Conservation (phyloP, 768 basidiomycete species). For the Dacryopinax spathularia region DNA sequence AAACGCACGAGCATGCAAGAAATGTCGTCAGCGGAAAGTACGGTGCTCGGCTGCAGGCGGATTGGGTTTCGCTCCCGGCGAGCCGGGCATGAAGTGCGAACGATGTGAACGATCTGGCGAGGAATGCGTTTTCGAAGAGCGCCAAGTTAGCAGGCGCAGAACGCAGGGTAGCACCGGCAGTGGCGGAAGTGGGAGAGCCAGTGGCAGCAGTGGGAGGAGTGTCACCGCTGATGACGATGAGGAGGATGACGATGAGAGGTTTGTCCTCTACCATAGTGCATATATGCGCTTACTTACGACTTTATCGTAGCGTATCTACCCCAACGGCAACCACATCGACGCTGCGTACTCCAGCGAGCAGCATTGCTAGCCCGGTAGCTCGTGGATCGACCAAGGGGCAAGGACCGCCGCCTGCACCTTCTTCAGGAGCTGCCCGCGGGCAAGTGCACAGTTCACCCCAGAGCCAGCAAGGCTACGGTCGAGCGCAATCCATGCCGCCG, state of each 20-base stretch:
- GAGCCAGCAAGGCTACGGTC: not conserved
- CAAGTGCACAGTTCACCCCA: not conserved
- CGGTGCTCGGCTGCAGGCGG: not conserved
- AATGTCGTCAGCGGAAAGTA: not conserved
- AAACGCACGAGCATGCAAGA: conserved; percentile 1
- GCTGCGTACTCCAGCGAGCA: not conserved
- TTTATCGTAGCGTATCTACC: not conserved
- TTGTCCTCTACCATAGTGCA: not conserved
- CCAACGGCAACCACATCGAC: not conserved
- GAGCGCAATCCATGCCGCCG: not conserved
- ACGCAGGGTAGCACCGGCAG: not conserved
- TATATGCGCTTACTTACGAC: not conserved
- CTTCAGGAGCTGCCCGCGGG: not conserved
- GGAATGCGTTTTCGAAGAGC: not conserved
- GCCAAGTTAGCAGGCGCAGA: not conserved
- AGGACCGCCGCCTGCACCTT: not conserved
- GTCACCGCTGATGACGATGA: not conserved
- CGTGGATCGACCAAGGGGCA: not conserved
- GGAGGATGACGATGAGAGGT: conserved; percentile 2
- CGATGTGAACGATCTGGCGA: not conserved
- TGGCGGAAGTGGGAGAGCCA: not conserved
- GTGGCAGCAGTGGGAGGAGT: not conserved
- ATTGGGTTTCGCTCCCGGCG: not conserved
- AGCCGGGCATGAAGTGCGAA: conserved; percentile 2
- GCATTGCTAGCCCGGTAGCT: not conserved